Evolutionary conservation across 345 rosid genomes (phyloP).

Genomic region (Linum usitatissimum): DNA sequence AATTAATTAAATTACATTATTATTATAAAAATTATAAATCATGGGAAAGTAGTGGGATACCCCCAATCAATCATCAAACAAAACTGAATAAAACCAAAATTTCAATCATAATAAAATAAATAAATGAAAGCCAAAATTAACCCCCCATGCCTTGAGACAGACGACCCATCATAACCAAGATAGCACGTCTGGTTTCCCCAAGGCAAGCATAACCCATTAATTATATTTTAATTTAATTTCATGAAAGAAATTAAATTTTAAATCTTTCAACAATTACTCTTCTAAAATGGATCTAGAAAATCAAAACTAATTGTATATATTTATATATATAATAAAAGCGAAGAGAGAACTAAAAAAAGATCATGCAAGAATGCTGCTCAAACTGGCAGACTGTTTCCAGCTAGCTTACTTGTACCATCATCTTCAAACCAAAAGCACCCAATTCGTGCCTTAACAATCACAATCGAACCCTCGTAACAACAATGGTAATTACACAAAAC

Average conservation of each 20-base stretch:
- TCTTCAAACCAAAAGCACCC: neutral
- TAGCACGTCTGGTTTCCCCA: neutral
- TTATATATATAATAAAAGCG: neutral
- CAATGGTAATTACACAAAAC: too few relatives aligned
- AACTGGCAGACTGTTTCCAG: constrained; percentile 1
- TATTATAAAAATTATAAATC: too few relatives aligned
- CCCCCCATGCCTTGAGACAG: neutral
- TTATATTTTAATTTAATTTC: too few relatives aligned
- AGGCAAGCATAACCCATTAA: neutral
- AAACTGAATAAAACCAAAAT: neutral
- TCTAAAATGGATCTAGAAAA: too few relatives aligned
- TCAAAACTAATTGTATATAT: too few relatives aligned
- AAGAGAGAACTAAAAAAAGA: neutral
- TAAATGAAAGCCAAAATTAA: neutral
- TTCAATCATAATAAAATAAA: too few relatives aligned
- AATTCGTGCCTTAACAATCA: neutral
- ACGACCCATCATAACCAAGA: neutral
- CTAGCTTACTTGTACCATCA: neutral
- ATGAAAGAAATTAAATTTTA: too few relatives aligned
- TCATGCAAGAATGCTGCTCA: constrained; percentile 7
- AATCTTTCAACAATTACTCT: too few relatives aligned
- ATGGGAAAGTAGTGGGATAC: too few relatives aligned
- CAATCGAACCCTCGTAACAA: neutral
- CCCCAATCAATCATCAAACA: neutral
- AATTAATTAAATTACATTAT: too few relatives aligned